Base-by-base conservation (phyloP, 169 alveolate species). In the Eimeria sp. region DNA sequence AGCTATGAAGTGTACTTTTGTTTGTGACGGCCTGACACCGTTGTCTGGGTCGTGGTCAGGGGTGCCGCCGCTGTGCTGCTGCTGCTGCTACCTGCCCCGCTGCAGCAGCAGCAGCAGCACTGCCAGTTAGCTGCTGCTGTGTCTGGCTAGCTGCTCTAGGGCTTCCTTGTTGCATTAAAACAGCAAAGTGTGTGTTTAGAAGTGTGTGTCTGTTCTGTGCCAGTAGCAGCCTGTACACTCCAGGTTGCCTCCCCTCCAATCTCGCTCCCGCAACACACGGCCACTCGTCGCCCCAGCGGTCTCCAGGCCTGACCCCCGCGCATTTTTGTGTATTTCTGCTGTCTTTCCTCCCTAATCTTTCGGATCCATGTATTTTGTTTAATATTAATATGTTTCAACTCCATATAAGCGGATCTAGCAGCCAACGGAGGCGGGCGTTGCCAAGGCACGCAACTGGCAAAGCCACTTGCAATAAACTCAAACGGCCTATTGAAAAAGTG, bases 41-140 rank as follows among this genome's bases (percentile, higher is more conserved):
- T 25, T 34, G 61, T 47, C 93, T 57, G 75, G 75, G 80, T 86
- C 49, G 76, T 57, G 61, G 93, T 47, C 93, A 61, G 80, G 93
- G 70, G 80, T 57, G 80, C 93, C 82, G 93, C 76, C 82, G 82
- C 91, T 83, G 93, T 86, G 82, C 93, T 86, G 93, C 91, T 82
- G 90, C 90, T 82, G 90, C 70, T 51, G 70, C 92, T 84, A 78
- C 89, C 89, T 80, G 89, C 89, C 89, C 89, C 89, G 76, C 92
- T 34, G 92, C 92, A 54, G 92, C 92, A 78, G 89, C 89, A 80
- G 89, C 89, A 25, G 87, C 87, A 76, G 88, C 88, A 78, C 89
- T 58, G 57, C 34, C 76, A 84, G 92, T 84, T 84, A 84, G 92
- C 76, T 84, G 76, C 92, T 86, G 61, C 93, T 20, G 43, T 86